These are phyloP conservation scores for Diplodia corticola DNA, from an alignment of 2,329 filamentous ascomycete genomes.

Conservation along the genomic window DNA sequence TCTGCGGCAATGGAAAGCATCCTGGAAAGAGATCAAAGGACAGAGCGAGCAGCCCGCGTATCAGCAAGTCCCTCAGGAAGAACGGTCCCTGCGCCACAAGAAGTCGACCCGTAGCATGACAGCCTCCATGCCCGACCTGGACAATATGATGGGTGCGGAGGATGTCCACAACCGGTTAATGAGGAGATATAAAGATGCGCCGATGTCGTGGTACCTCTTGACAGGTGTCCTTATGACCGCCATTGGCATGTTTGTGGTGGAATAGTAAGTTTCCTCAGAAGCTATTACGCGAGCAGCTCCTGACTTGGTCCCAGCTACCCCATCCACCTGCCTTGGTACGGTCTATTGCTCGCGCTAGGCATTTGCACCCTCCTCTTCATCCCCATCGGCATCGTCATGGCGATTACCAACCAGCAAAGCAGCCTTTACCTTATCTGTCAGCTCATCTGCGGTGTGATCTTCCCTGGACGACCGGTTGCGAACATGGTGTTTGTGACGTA, in stretches of 20 bases:
- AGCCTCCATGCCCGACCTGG: constrained; percentile 40
- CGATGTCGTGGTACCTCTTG: constrained; percentile 75
- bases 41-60: constrained; percentile 33
- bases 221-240: constrained; percentile 75
- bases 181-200: constrained; percentile 78
- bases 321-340: constrained; percentile 83
- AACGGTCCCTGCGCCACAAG: constrained; percentile 26
- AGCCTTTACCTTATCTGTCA: constrained; percentile 86
- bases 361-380: constrained; percentile 84
- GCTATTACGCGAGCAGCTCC: constrained; percentile 26
- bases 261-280: constrained; percentile 62
- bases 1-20: constrained; percentile 71
- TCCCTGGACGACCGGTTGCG: constrained; percentile 81
- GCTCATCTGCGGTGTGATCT: constrained; percentile 77
- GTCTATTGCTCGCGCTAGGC: constrained; percentile 72
- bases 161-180: constrained; percentile 85
- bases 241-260: constrained; percentile 79
- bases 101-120: constrained; percentile 31
- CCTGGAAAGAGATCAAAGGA: constrained; percentile 61
- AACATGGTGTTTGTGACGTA: constrained; percentile 95
- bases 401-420: constrained; percentile 85
- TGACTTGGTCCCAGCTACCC: constrained; percentile 48
- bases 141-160: constrained; percentile 65
- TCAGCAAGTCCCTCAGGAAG: constrained; percentile 42
- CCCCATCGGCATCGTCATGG: constrained; percentile 90